These are phyloP conservation scores for Geotrichum histeridarum DNA, from an alignment of 1,139 yeast genomes.

Conservation along the genomic window DNA sequence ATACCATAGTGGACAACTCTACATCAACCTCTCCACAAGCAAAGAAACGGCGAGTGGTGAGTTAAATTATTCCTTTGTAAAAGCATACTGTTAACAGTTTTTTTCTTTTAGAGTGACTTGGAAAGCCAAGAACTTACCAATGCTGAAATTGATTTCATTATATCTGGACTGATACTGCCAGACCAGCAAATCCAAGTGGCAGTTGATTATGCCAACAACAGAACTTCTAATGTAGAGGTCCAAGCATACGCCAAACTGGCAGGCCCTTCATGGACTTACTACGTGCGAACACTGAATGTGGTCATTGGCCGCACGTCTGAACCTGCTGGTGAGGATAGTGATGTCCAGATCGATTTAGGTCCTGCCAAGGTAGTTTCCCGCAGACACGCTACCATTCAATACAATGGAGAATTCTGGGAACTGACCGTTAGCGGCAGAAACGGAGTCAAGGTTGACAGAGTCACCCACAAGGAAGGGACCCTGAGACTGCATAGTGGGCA, in stretches of 20 bases:
- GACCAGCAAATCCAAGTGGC: constrained; percentile 44
- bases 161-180: constrained; percentile 44
- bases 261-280: constrained; percentile 90
- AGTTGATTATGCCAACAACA: constrained; percentile 55
- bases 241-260: constrained; percentile 96
- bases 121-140: constrained; percentile 10
- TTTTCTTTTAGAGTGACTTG: not conserved
- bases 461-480: constrained; percentile 47
- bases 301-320: constrained; percentile 84
- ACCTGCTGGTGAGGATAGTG: constrained; percentile 34
- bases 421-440: constrained; percentile 77
- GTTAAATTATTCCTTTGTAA: not conserved
- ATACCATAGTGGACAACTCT: not conserved
- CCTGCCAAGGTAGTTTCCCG: constrained; percentile 95
- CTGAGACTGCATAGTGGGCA: constrained; percentile 71
- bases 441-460: constrained; percentile 78
- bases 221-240: constrained; percentile 73
- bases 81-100: not conserved
- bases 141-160: constrained; percentile 45
- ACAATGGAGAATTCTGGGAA: constrained; percentile 82
- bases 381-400: constrained; percentile 77
- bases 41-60: constrained; percentile 6
- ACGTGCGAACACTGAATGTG: constrained; percentile 74
- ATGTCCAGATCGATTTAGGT: constrained; percentile 83
- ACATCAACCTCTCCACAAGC: not conserved